Conservation (phyloP, 73 alveolate species). For the Uronychia binucleata region DNA sequence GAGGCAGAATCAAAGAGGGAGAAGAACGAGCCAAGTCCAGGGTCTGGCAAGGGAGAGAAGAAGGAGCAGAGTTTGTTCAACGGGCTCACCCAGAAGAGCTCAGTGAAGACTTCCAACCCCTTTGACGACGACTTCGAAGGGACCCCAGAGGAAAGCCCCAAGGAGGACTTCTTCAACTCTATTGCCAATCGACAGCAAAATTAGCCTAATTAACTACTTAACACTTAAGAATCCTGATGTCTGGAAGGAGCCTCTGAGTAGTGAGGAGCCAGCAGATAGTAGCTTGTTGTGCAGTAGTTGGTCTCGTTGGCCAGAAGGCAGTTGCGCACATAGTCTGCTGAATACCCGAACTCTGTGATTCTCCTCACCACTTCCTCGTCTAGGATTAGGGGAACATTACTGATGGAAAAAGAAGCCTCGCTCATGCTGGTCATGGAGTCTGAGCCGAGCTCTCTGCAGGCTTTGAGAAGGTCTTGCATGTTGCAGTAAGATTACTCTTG, state of each 20-base stretch:
- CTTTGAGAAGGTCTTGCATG: slow-evolving; percentile 1
- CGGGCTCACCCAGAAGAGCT: neutral
- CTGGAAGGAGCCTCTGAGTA: no score
- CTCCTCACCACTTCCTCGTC: slow-evolving; percentile 28
- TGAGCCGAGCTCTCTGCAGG: neutral
- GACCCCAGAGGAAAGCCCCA: neutral
- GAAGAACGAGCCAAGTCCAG: no score
- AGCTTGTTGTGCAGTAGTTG: slow-evolving; percentile 53
- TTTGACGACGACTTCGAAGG: neutral
- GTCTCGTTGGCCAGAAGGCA: slow-evolving; percentile 41
- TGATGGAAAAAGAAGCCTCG: neutral
- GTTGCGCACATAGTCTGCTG: slow-evolving; percentile 25
- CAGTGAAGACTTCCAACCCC: neutral
- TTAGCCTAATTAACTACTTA: neutral
- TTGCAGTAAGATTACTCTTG: neutral
- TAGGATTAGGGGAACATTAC: neutral
- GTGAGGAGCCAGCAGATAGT: slow-evolving; percentile 41
- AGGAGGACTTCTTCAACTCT: neutral
- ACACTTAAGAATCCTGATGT: no score
- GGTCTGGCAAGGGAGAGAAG: no score
- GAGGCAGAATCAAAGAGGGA: no score
- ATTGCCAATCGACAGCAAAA: neutral
- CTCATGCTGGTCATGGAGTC: neutral
- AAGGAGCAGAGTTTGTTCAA: no score
- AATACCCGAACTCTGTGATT: slow-evolving; percentile 40